Base-by-base conservation (phyloP, 805 yeast species). In the Candida coquimbonensis region DNA sequence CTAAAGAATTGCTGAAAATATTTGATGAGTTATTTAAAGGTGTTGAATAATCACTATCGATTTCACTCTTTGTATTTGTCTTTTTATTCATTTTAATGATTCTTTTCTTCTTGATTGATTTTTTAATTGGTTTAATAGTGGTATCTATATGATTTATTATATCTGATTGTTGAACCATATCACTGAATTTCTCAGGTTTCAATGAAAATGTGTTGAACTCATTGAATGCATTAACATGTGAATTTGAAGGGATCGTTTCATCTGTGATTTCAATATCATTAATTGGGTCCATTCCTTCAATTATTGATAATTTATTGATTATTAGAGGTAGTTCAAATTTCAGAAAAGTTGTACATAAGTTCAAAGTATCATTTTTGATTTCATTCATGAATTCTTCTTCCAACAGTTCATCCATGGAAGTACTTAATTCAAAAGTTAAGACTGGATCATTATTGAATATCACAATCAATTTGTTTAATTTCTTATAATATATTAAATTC, bases 381-480 rank as follows among this genome's bases (percentile, higher is more conserved):
- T 50, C 43, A 9, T 48, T 47, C 16, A 57, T 51, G 9, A 53
- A 33, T 1, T 55, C 60, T 5, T 57, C 56, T 43, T 59, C 62
- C 38, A 58, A 25, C 9, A 59, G 41, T 38, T 57, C 60, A 46
- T 59, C 63, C 14, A 59, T 52, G 0, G 61, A 49, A 5, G 60
- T 59, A 38, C 49, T 41, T 32, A 59, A 41, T 17, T 54, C 45
- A 37, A 59, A 42, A n/a, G 55, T 56, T 7, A 59, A 41, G 13
- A 44, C 29, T 1, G 62, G 61, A 7, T 55, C 61, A 16, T 55
- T 56, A 36, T 53, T 54, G 39, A 59, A 59, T 14, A 59, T 58
- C 21, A 58, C 48, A 3, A 56, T 54, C 36, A 59, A 37, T 14
- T 48, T 51, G 9, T 48, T 47, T 9, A 50, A 48, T 11, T 47